Evolutionary conservation across 352 stramenopile species (phyloP).

Genomic region (Pythium grandisporangium): DNA sequence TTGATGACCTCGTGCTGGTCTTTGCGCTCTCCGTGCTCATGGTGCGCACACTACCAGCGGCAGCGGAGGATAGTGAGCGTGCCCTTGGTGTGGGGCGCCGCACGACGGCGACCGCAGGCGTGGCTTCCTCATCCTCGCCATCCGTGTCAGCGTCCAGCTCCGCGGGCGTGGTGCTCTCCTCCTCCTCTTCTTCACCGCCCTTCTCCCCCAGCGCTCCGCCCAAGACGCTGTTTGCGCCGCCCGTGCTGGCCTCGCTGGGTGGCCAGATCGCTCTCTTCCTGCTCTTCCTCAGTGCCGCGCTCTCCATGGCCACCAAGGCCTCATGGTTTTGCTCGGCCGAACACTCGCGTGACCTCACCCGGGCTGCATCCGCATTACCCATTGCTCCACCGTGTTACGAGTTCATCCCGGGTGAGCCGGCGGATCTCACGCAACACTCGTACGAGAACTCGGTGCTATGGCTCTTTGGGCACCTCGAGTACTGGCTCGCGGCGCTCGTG

Average conservation of each 20-base stretch:
- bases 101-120: too few relatives aligned
- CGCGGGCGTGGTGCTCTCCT: too few relatives aligned
- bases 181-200: too few relatives aligned
- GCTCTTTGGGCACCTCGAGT: slow-evolving; percentile 73
- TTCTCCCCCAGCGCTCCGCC: too few relatives aligned
- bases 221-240: slow-evolving; percentile 52
- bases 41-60: slow-evolving; percentile 49
- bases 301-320: slow-evolving; percentile 35
- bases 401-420: slow-evolving; percentile 35
- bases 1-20: slow-evolving; percentile 65
- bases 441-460: slow-evolving; percentile 75
- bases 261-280: slow-evolving; percentile 49
- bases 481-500: slow-evolving; percentile 55
- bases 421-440: slow-evolving; percentile 52
- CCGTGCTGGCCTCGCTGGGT: slow-evolving; percentile 43
- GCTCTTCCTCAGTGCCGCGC: slow-evolving; percentile 41
- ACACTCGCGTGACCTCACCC: slow-evolving; percentile 32
- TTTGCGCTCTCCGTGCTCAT: slow-evolving; percentile 66
- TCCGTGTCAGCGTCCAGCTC: too few relatives aligned
- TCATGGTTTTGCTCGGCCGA: slow-evolving; percentile 56
- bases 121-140: too few relatives aligned
- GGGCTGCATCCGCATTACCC: slow-evolving; percentile 17
- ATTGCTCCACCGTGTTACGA: slow-evolving; percentile 56
- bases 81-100: too few relatives aligned
- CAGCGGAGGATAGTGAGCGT: slow-evolving; percentile 25